A percentile compares a stretch with the other conserved stretches of the same genome.
Conservation (phyloP, 768 basidiomycete species). For the Baorangia bicolor region DNA sequence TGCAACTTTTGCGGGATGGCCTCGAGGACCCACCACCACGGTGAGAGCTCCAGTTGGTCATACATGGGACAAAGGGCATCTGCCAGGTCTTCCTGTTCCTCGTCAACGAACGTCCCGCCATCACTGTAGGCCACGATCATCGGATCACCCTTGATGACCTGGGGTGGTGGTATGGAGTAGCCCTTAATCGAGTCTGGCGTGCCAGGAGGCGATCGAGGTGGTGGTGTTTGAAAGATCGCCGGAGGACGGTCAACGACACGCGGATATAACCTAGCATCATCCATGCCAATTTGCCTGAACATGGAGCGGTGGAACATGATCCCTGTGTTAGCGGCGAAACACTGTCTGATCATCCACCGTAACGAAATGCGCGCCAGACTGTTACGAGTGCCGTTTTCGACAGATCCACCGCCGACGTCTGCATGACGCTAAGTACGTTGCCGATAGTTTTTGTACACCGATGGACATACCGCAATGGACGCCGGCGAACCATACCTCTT, state of each 20-base stretch:
- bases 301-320: constrained; percentile 54
- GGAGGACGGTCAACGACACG: constrained; percentile 41
- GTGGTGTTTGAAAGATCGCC: constrained; percentile 32
- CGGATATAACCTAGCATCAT: constrained; percentile 47
- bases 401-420: constrained; percentile 79
- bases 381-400: constrained; percentile 53
- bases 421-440: background rate
- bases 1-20: constrained; percentile 38
- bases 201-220: constrained; percentile 9
- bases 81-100: constrained; percentile 63
- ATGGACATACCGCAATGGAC: constrained; percentile 59
- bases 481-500: constrained; percentile 82
- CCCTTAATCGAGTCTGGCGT: constrained; percentile 13
- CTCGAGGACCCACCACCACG: constrained; percentile 69
- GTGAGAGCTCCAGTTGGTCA: constrained; percentile 53
- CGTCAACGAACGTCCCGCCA: constrained; percentile 31
- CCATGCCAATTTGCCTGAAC: constrained; percentile 45
- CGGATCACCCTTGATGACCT: constrained; percentile 10
- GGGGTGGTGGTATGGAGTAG: constrained; percentile 14
- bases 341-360: constrained; percentile 76
- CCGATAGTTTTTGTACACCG: background rate
- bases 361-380: constrained; percentile 69
- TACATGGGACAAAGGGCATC: constrained; percentile 54
- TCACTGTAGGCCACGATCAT: constrained; percentile 18
- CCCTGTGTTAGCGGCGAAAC: constrained; percentile 53